Base-by-base conservation (phyloP, 805 yeast genomes). In the Yarrowia sp. region DNA sequence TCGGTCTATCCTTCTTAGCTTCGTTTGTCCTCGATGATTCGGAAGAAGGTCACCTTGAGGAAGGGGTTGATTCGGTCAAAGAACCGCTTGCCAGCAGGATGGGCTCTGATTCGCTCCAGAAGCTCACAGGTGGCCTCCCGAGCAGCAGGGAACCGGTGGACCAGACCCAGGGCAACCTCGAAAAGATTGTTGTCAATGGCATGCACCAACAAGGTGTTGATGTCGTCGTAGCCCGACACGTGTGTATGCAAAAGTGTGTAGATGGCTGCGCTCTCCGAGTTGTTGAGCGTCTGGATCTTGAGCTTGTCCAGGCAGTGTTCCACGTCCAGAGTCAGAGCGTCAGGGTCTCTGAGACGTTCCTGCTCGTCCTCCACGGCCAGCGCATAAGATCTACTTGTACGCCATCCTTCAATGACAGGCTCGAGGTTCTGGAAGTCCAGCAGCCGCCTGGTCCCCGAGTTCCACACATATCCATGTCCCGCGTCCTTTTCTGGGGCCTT, bases 371-470 rank as follows among this genome's bases (percentile, higher is more conserved):
- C 40, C 36, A 50, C 56, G 8, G 55, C 55, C 26, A 48, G 40
- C 22, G 45, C 56, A 38, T 63, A 63, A 8, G 58, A 63, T 15
- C 75, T 69, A 35, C 76, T 72, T 16, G 66, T 70, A 14, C 75
- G 64, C 79, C 79, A 77, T 38, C 75, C 76, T 67, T 74, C 76
- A 32, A 73, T 72, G 11, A 75, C 75, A 5, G 76, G 70, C 19
- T 70, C 72, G 63, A 74, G 75, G 4, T 68, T 56, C 15, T 69
- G 64, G 38, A 73, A 68, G 64, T 75, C 78, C 52, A 56, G 67
- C n/a, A 58, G 64, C 50, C 70, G 71, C 38, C 72, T 73, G 10
- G 61, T 64, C 16, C 75, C 77, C 43, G 69, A 70, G n/a, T 72
- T 50, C 79, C 78, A 77, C 16, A 71, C 72, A 61, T 73, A 75